Evolutionary conservation across 805 yeast genomes (phyloP).

Genomic region (Candida tallmaniae): DNA sequence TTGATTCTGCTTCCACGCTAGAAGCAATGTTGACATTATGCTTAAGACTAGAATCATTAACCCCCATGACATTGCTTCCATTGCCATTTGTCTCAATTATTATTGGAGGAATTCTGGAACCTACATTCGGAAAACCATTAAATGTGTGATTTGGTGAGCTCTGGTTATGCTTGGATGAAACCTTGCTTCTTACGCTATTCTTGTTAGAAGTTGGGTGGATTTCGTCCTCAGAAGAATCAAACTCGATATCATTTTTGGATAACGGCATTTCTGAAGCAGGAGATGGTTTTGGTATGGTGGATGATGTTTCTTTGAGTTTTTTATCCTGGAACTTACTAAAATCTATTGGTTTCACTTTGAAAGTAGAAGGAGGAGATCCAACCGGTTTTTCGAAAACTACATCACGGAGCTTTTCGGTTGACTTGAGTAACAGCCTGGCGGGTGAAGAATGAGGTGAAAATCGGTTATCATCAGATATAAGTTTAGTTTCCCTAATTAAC

Average conservation of each 20-base stretch:
- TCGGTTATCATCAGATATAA: slow-evolving; percentile 21
- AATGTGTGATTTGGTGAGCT: background rate
- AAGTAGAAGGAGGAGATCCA: slow-evolving; percentile 20
- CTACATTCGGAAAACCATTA: background rate
- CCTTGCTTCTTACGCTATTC: background rate
- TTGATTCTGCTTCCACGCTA: slow-evolving; percentile 13
- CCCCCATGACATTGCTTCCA: background rate
- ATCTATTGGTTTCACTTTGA: slow-evolving; percentile 10
- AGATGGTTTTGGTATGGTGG: background rate
- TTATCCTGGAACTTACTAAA: slow-evolving; percentile 1
- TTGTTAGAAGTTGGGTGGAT: slow-evolving; percentile 2
- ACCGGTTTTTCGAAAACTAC: slow-evolving; percentile 1
- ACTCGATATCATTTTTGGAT: slow-evolving; percentile 16
- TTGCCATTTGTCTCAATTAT: too few species aligned
- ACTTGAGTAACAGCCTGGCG: slow-evolving; percentile 1
- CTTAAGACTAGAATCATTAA: background rate
- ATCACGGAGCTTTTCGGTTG: slow-evolving; percentile 1
- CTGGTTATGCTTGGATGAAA: background rate
- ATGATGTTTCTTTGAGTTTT: background rate
- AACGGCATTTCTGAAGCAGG: background rate
- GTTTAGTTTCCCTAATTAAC: slow-evolving; percentile 14
- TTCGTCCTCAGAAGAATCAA: slow-evolving; percentile 23
- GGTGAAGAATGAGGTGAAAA: slow-evolving; percentile 2
- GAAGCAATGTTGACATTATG: slow-evolving; percentile 9
- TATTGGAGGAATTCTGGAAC: background rate